A percentile compares a stretch with the other conserved stretches of the same genome.
These are phyloP conservation scores for Russula sp. DNA, from an alignment of 768 basidiomycete species.

Conservation along the genomic window DNA sequence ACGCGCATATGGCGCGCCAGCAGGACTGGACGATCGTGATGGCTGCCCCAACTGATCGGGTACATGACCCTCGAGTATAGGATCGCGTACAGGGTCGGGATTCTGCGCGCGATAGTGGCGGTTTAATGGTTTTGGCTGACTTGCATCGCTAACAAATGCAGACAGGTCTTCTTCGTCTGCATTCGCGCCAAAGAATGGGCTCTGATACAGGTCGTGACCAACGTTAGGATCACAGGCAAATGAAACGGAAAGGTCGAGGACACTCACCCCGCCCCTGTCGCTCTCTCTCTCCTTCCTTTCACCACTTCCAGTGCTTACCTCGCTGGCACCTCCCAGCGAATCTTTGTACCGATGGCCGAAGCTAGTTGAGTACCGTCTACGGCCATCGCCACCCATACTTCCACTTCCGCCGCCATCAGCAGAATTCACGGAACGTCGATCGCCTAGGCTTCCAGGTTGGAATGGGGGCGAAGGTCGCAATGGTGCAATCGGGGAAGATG, in stretches of 20 bases:
- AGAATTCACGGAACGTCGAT: constrained; percentile 40
- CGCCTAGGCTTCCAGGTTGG: constrained; percentile 44
- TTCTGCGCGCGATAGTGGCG: constrained; percentile 31
- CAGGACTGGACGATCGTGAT: constrained; percentile 19
- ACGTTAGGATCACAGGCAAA: constrained; percentile 14
- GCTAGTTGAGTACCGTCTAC: constrained; percentile 73
- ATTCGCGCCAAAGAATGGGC: constrained; percentile 45
- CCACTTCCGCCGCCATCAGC: constrained; percentile 30
- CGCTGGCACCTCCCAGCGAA: constrained; percentile 40
- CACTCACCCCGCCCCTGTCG: constrained; percentile 30
- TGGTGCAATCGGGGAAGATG: constrained; percentile 37
- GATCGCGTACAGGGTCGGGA: constrained; percentile 27
- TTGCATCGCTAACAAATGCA: constrained; percentile 73
- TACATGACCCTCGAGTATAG: constrained; percentile 5
- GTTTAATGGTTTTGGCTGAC: constrained; percentile 59
- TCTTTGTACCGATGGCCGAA: constrained; percentile 68
- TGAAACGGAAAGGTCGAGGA: background rate
- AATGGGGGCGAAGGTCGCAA: constrained; percentile 43
- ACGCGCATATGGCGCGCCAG: constrained; percentile 17
- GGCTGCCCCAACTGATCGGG: constrained; percentile 11
- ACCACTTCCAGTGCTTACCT: constrained; percentile 43
- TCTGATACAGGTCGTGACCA: constrained; percentile 31
- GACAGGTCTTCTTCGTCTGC: constrained; percentile 79
- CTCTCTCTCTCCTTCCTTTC: constrained; percentile 32
- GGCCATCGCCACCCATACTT: constrained; percentile 31